A percentile compares a stretch with the other conserved stretches of the same genome.
Evolutionary conservation across 306 rosid genomes (phyloP).

Genomic region (Malus sieversii): DNA sequence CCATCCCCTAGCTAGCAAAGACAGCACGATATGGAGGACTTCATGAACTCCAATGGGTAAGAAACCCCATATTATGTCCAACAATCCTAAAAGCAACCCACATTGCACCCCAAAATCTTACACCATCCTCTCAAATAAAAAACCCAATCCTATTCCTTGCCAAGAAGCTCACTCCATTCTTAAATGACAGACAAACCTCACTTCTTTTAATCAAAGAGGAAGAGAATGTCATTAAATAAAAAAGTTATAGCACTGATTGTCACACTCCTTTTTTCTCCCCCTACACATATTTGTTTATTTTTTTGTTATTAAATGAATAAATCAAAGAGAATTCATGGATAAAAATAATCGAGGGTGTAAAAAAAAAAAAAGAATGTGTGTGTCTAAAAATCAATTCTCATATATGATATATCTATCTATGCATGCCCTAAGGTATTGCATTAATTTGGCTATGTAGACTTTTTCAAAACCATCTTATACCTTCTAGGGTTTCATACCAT

Average conservation of each 20-base stretch:
- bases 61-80: conserved; percentile 20
- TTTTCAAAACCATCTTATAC: conserved; percentile 1
- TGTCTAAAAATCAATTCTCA: background rate
- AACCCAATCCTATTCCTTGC: background rate
- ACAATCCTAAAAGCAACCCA: conserved; percentile 15
- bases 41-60: conserved; percentile 20
- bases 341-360: too few species aligned
- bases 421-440: conserved; percentile 32
- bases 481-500: conserved; percentile 14
- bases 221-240: conserved; percentile 25
- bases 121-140: conserved; percentile 23
- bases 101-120: conserved; percentile 8
- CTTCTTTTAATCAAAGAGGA: conserved; percentile 23
- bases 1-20: conserved; percentile 12
- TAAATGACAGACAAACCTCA: conserved; percentile 24
- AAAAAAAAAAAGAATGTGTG: background rate
- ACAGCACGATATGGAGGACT: conserved; percentile 19
- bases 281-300: background rate
- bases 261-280: background rate
- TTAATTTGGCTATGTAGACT: conserved; percentile 14
- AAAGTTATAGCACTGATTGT: conserved; percentile 6
- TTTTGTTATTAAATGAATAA: too few species aligned
- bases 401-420: background rate
- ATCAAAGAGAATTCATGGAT: too few species aligned
- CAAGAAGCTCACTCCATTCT: conserved; percentile 10